phyloP scores from a whole-genome alignment of 176 grass and related monocot genomes.

The Cenchrus fungigraminus region DNA sequence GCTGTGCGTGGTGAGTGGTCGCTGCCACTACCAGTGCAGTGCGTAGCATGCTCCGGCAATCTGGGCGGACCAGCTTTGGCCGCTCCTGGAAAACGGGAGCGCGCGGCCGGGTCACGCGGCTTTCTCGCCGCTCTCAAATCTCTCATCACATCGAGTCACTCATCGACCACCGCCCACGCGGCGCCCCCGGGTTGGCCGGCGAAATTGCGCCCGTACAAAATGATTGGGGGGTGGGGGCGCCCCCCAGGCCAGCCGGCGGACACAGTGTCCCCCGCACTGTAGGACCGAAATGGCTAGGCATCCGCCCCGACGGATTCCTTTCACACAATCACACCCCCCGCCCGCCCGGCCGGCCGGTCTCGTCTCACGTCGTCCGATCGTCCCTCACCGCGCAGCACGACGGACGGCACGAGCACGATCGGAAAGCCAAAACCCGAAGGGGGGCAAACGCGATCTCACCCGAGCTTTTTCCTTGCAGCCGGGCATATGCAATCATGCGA shows the following conservation, averaged over 20 bases:
- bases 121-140: neutral
- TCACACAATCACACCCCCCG: neutral
- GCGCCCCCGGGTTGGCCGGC: neutral
- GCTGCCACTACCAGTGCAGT: neutral
- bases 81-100: conserved; percentile 45
- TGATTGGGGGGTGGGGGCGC: conserved; percentile 7
- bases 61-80: neutral
- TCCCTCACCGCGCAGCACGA: no score
- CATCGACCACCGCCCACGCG: neutral
- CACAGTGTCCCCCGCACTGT: conserved; percentile 28
- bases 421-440: no score
- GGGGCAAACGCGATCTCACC: no score
- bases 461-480: neutral
- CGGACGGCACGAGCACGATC: no score
- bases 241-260: neutral
- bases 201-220: conserved; percentile 40
- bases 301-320: conserved; percentile 11
- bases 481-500: conserved; percentile 29
- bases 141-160: neutral
- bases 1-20: no score
- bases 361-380: no score
- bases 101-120: neutral
- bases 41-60: neutral
- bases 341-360: no score
- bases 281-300: neutral